Base-by-base conservation (phyloP, 2,329 filamentous ascomycete genomes). In the Neoarthrinium moseri region DNA sequence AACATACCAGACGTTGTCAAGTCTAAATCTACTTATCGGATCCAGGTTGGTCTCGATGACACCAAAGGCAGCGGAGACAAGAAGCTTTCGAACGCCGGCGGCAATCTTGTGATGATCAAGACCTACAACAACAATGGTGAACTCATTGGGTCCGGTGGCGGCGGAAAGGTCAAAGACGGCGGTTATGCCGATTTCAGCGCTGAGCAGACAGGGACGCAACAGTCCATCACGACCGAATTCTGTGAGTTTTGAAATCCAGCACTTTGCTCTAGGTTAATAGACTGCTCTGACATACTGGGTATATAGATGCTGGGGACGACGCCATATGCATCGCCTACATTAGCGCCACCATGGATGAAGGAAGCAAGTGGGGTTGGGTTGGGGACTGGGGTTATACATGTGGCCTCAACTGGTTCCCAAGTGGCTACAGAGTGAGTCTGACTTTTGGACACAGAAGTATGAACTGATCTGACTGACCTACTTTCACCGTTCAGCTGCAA, bases 311-410 rank as follows among this genome's bases (percentile, higher is more conserved):
- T 32, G 32, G 32, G 11, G 23, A 48, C 17, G 46, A 48, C 36
- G 46, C 41, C 21, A 27, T 48, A 24, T 48, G 46, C 24, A 40
- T 48, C 21, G 46, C 46, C 22, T 43, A 27, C 17, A 48, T 48
- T 35, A 45, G 26, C n/a, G 41, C 32, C 20, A 37, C 46, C 13
- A 34, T 40, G 33, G 38, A 32, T 12, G 41, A 48, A 13, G 40
- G 27, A 10, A 37, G 11, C 6, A 37, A 48, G 35, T 48, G 41
- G 41, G 41, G 34, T 13, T 48, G 46, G 46, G 36, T 32, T 15
- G 46, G 46, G 15, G 46, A 48, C 21, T 45, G 41, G 46, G 41
- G 41, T 12, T 39, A 34, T 15, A 34, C 21, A 13, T 48, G 46
- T 21, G 46, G 41, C 8, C 35, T 48, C 2, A 33, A 44, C 24